phyloP scores from a whole-genome alignment of 495 filamentous ascomycete genomes.

The Trichoderma virens region DNA sequence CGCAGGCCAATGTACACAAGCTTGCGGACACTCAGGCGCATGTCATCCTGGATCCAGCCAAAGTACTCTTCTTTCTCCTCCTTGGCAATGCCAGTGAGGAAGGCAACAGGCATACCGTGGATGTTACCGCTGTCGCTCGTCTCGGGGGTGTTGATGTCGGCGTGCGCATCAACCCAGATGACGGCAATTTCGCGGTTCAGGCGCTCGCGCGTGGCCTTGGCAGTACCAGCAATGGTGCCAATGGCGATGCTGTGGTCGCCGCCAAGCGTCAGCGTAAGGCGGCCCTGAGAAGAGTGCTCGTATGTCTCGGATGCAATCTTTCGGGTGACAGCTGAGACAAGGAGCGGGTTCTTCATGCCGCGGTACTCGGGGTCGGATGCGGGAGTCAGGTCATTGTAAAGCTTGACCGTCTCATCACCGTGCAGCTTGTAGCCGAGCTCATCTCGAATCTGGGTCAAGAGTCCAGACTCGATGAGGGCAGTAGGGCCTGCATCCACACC shows the following conservation, averaged over 20 bases:
- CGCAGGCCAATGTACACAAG: slow-evolving; percentile 95
- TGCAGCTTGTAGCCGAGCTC: slow-evolving; percentile 84
- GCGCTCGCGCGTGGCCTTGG: slow-evolving; percentile 77
- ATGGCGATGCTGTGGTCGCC: slow-evolving; percentile 97
- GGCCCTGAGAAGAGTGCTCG: slow-evolving; percentile 72
- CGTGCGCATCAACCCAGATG: slow-evolving; percentile 98
- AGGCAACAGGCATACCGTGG: slow-evolving; percentile 96
- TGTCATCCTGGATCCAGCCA: slow-evolving; percentile 69
- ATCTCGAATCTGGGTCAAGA: slow-evolving; percentile 72
- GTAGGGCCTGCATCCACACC: slow-evolving; percentile 90
- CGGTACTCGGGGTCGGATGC: slow-evolving; percentile 66
- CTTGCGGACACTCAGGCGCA: slow-evolving; percentile 61
- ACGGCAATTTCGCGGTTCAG: slow-evolving; percentile 77
- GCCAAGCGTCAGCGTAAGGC: slow-evolving; percentile 85
- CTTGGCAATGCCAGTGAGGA: slow-evolving; percentile 73
- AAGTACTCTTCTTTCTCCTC: slow-evolving; percentile 70
- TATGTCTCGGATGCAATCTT: slow-evolving; percentile 79
- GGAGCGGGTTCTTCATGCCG: slow-evolving; percentile 85
- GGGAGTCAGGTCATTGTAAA: slow-evolving; percentile 72
- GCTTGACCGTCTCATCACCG: slow-evolving; percentile 77
- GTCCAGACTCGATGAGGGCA: slow-evolving; percentile 81
- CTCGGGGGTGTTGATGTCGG: slow-evolving; percentile 96
- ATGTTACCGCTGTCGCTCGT: slow-evolving; percentile 85
- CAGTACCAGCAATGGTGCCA: slow-evolving; percentile 77
- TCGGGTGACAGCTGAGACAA: slow-evolving; percentile 81